Evolutionary conservation across 805 yeast genomes (phyloP).

Genomic region (Wickerhamomyces pijperi): DNA sequence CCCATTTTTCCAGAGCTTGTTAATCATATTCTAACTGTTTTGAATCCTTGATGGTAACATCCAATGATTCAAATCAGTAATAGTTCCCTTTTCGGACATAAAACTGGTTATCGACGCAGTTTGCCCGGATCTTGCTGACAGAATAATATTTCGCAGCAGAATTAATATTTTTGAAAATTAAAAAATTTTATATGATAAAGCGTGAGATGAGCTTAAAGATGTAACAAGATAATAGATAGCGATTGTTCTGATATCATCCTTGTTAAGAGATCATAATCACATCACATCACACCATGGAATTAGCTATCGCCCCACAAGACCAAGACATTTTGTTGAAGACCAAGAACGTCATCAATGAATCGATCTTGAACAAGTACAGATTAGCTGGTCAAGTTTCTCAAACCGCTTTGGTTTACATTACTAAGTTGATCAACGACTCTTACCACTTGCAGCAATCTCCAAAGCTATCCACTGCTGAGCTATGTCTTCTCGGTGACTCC

Average conservation of each 20-base stretch:
- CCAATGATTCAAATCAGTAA: no score
- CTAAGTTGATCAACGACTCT: constrained; percentile 56
- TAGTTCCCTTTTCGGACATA: no score
- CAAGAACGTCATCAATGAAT: constrained; percentile 52
- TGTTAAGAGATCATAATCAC: not conserved
- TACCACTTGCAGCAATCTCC: constrained; percentile 45
- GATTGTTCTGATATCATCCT: not conserved
- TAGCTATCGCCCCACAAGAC: constrained; percentile 66
- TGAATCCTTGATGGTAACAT: no score
- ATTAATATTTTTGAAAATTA: constrained; percentile 1
- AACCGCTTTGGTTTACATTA: constrained; percentile 60
- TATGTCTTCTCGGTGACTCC: constrained; percentile 77
- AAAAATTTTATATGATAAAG: constrained; percentile 2
- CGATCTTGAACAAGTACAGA: constrained; percentile 71
- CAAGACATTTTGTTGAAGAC: constrained; percentile 61
- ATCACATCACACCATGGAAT: constrained; percentile 38
- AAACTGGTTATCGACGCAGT: no score
- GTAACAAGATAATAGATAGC: not conserved
- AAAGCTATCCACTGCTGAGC: constrained; percentile 41
- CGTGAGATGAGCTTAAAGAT: constrained; percentile 8
- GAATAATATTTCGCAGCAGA: not conserved
- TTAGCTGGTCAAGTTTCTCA: constrained; percentile 84
- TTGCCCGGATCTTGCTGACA: not conserved
- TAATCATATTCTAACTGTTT: no score
- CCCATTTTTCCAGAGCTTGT: no score